A percentile compares a stretch with the other conserved stretches of the same genome.
Conservation (phyloP, 176 grass and related monocot species). For the Bonia amplexicaulis region DNA sequence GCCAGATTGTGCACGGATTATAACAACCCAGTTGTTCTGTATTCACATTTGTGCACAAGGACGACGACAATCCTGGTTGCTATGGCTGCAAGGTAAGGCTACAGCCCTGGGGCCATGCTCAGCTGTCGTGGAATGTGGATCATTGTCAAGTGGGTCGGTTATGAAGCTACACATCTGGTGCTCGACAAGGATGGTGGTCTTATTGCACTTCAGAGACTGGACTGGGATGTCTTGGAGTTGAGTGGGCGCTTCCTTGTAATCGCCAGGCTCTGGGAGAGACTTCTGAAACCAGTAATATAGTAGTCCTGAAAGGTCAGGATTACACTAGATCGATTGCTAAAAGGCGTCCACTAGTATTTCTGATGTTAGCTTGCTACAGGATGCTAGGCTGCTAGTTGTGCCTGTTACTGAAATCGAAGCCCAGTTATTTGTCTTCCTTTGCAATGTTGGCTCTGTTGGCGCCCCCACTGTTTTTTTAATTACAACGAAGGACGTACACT, state of each 20-base stretch:
- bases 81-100: slow-evolving; percentile 2
- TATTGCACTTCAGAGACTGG: slow-evolving; percentile 6
- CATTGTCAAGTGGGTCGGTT: background rate
- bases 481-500: too few relatives aligned
- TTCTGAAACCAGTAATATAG: slow-evolving; percentile 20
- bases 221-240: background rate
- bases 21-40: background rate
- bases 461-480: too few relatives aligned
- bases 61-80: background rate
- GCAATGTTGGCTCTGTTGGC: background rate
- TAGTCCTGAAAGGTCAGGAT: background rate
- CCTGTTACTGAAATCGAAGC: background rate
- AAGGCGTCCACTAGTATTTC: background rate
- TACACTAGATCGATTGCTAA: background rate
- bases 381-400: background rate
- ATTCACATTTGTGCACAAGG: background rate
- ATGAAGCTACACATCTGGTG: background rate
- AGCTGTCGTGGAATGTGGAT: background rate
- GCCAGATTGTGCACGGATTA: slow-evolving; percentile 21
- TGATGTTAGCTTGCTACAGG: background rate
- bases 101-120: background rate
- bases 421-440: background rate
- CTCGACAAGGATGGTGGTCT: background rate
- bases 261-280: background rate
- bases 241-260: slow-evolving; percentile 6